phyloP scores from a whole-genome alignment of 2,329 filamentous ascomycete genomes.

The Diatrype stigma region DNA sequence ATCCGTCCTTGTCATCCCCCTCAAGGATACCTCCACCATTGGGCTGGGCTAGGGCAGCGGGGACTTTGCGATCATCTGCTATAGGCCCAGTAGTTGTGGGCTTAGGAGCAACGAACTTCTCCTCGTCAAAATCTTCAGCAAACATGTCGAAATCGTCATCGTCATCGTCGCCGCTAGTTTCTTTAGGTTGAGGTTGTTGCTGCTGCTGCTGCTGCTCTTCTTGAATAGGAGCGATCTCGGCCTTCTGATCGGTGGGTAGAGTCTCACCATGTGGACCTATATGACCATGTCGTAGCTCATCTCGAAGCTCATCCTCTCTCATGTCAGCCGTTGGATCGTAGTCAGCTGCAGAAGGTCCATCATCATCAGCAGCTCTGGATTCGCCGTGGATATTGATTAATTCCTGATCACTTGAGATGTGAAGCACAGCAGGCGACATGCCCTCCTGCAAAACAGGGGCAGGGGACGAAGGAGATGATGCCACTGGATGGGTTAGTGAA shows the following conservation, averaged over 20 bases:
- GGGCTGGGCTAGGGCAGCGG: conserved; percentile 43
- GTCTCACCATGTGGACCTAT: conserved; percentile 56
- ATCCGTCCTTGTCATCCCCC: conserved; percentile 90
- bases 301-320: conserved; percentile 64
- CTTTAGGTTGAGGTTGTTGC: conserved; percentile 40
- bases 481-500: conserved; percentile 16
- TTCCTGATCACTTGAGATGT: conserved; percentile 62
- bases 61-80: conserved; percentile 42
- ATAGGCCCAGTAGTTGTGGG: conserved; percentile 32
- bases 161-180: conserved; percentile 39
- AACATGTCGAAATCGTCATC: conserved; percentile 85
- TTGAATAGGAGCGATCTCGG: conserved; percentile 30
- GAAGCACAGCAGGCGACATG: conserved; percentile 55
- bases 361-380: conserved; percentile 44
- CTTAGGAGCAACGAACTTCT: conserved; percentile 57
- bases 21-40: conserved; percentile 76
- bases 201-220: conserved; percentile 29
- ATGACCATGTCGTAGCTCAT: conserved; percentile 51
- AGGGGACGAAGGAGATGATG: conserved; percentile 36
- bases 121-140: conserved; percentile 71
- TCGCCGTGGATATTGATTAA: conserved; percentile 58
- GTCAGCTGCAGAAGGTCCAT: conserved; percentile 71
- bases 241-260: conserved; percentile 34
- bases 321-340: conserved; percentile 76
- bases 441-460: conserved; percentile 44